Percentiles rank a stretch among this genome's conserved stretches.
phyloP scores from a whole-genome alignment of 306 rosid species.

The Ziziphus jujuba region DNA sequence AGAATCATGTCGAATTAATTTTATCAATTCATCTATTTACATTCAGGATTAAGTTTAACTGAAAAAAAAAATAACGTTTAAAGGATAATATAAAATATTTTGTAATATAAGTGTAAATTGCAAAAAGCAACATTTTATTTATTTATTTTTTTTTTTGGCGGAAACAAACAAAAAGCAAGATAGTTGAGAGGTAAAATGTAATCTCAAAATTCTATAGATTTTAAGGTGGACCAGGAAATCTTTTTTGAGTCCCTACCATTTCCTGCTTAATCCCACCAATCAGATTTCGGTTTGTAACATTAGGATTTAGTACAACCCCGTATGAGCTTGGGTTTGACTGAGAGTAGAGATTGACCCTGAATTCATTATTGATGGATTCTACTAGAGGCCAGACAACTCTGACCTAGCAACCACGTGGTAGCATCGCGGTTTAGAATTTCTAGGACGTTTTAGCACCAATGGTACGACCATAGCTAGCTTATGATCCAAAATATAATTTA shows the following conservation, averaged over 20 bases:
- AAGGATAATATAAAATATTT: no score
- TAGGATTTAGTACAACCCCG: conserved; percentile 31
- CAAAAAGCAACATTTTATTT: no score
- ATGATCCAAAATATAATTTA: not conserved
- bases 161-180: no score
- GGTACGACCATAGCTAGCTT: not conserved
- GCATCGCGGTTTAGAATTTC: conserved; percentile 42
- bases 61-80: no score
- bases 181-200: no score
- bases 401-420: conserved; percentile 60
- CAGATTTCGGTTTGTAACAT: conserved; percentile 24
- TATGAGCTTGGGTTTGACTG: conserved; percentile 45
- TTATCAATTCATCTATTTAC: no score
- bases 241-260: conserved; percentile 33
- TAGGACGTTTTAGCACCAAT: conserved; percentile 40
- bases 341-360: conserved; percentile 28
- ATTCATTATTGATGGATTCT: not conserved
- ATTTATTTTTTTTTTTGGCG: not conserved
- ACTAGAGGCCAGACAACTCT: conserved; percentile 34
- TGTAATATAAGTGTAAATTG: no score
- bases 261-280: conserved; percentile 24
- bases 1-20: no score
- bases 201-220: no score
- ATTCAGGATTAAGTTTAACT: no score
- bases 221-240: conserved; percentile 16